Percentiles rank a stretch among this genome's conserved stretches.
These are phyloP conservation scores for Talaromyces sp. DNA, from an alignment of 2,329 filamentous ascomycete genomes.

Conservation along the genomic window DNA sequence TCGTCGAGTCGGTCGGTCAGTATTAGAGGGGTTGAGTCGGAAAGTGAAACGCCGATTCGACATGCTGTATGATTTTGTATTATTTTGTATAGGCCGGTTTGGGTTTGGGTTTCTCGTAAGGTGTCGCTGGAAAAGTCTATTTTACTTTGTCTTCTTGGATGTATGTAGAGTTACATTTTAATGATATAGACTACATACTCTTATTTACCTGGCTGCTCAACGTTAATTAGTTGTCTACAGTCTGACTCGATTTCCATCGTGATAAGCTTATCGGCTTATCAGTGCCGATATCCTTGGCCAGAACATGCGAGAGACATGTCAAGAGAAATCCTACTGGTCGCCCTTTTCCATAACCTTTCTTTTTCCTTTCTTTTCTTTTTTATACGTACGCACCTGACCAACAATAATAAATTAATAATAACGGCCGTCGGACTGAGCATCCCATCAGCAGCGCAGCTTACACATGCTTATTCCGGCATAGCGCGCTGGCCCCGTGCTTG, in stretches of 20 bases:
- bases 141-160: neutral
- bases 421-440: neutral
- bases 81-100: neutral
- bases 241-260: neutral
- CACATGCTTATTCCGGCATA: constrained; percentile 1
- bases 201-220: neutral
- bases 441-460: neutral
- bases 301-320: too few species aligned
- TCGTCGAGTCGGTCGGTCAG: neutral
- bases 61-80: neutral
- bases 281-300: too few species aligned
- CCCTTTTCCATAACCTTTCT: too few species aligned
- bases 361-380: neutral
- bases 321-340: too few species aligned
- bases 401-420: neutral
- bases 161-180: neutral
- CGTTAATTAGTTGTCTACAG: neutral
- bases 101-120: neutral
- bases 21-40: neutral
- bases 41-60: neutral
- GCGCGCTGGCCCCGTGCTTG: neutral
- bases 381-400: neutral
- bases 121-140: neutral
- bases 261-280: too few species aligned
- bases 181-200: neutral